A percentile compares a stretch with the other conserved stretches of the same genome.
Conservation (phyloP, 179 eudicot genomes). For the Drosera spatulata region DNA sequence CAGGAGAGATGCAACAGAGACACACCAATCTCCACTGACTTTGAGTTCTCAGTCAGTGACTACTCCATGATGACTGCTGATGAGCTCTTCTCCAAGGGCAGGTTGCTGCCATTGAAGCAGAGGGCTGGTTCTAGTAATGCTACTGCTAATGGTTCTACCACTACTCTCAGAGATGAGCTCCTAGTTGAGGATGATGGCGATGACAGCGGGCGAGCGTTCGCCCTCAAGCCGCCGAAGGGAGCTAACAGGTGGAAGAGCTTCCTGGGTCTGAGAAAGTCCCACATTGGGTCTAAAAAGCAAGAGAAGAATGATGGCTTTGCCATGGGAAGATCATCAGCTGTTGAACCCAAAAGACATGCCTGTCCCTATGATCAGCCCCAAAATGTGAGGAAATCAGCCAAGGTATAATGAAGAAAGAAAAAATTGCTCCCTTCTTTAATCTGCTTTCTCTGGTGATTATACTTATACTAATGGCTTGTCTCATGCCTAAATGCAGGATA, state of each 20-base stretch:
- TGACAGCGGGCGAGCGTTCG: constrained; percentile 8
- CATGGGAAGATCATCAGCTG: no score
- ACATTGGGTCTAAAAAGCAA: no score
- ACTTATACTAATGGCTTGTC: no score
- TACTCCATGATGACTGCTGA: constrained; percentile 62
- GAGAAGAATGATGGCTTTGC: no score
- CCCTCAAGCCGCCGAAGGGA: constrained; percentile 52
- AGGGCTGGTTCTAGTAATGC: not conserved
- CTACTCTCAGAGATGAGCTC: constrained; percentile 64
- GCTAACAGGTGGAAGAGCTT: constrained; percentile 17
- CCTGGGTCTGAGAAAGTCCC: no score
- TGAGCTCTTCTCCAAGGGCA: constrained; percentile 71
- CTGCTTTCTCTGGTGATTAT: no score
- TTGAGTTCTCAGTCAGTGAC: constrained; percentile 63
- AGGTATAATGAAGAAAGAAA: no score
- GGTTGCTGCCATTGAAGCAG: constrained; percentile 57
- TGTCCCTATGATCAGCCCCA: no score
- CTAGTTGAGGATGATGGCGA: constrained; percentile 28
- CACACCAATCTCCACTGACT: constrained; percentile 43
- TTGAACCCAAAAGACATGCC: no score
- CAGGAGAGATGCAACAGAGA: not conserved
- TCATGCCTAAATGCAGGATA: no score
- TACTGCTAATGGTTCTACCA: constrained; percentile 1
- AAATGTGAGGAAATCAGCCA: no score
- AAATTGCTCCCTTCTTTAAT: no score